Conservation (phyloP, 164 flowering plant genomes). For the Nymphaea thermarum region DNA sequence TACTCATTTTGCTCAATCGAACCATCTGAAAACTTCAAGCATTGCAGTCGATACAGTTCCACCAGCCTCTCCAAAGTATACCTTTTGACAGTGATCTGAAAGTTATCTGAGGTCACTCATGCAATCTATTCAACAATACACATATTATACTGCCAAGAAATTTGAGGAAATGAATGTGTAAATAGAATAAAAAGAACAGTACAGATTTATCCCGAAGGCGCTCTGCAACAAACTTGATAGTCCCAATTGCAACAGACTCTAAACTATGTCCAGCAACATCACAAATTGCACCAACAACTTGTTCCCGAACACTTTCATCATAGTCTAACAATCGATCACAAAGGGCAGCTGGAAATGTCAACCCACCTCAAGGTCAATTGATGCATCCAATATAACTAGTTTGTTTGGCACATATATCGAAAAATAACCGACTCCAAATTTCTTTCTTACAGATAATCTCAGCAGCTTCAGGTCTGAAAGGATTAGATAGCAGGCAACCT, state of each 20-base stretch:
- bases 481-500: conserved; percentile 61
- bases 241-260: conserved; percentile 55
- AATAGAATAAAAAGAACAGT: conserved; percentile 3
- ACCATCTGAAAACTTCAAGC: conserved; percentile 32
- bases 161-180: neutral
- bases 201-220: conserved; percentile 99
- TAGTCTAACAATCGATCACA: conserved; percentile 86
- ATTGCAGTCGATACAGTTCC: conserved; percentile 52
- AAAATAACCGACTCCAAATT: conserved; percentile 1
- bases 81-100: conserved; percentile 74
- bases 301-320: conserved; percentile 88
- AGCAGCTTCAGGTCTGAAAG: conserved; percentile 64
- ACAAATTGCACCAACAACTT: conserved; percentile 79
- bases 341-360: conserved; percentile 58
- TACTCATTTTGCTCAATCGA: conserved; percentile 25
- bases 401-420: neutral
- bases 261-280: conserved; percentile 53
- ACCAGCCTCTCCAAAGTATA: conserved; percentile 92
- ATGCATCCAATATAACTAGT: neutral
- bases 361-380: conserved; percentile 12
- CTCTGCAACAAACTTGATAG: conserved; percentile 67
- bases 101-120: conserved; percentile 2
- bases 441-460: conserved; percentile 55
- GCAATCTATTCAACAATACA: neutral
- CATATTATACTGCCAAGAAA: neutral